Evolutionary conservation across 2,329 filamentous ascomycete genomes (phyloP).

Genomic region (Cladophialophora psammophila): DNA sequence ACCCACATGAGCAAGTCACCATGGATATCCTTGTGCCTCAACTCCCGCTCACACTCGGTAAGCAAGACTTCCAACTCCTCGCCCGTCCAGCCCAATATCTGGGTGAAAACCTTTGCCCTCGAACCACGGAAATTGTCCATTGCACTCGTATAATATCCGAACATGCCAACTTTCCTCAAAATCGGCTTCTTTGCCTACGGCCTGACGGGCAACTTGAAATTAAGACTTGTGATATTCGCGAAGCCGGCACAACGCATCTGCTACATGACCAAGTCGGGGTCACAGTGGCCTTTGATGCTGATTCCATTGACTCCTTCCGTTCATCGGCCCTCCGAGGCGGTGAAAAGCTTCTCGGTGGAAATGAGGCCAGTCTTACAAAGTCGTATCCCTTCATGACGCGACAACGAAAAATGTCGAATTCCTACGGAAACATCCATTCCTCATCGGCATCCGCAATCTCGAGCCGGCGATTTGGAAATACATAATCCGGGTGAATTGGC

Average conservation of each 20-base stretch:
- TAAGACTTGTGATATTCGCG: background rate
- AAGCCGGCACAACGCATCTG: background rate
- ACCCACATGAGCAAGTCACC: conserved; percentile 18
- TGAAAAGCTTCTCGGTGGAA: too few species aligned
- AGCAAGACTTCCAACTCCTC: conserved; percentile 41
- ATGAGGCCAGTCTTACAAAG: too few species aligned
- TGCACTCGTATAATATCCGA: conserved; percentile 35
- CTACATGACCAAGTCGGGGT: background rate
- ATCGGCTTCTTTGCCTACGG: conserved; percentile 44
- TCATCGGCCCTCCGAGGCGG: too few species aligned
- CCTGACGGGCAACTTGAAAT: conserved; percentile 29
- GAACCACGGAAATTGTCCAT: conserved; percentile 42
- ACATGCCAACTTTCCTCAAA: conserved; percentile 42
- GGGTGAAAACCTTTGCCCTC: conserved; percentile 41
- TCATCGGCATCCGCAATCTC: too few species aligned
- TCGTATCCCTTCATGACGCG: too few species aligned
- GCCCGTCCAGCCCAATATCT: conserved; percentile 41
- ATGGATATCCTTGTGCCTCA: conserved; percentile 35
- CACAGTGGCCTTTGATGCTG: background rate
- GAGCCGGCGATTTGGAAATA: too few species aligned
- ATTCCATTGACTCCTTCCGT: too few species aligned
- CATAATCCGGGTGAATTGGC: too few species aligned
- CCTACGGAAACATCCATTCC: too few species aligned
- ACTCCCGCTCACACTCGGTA: conserved; percentile 36
- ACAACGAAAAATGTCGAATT: too few species aligned